Evolutionary conservation across 2,329 filamentous ascomycete species (phyloP), one percentile per base, ranked within the genome.

Genomic region (Botryosphaeria dothidea): DNA sequence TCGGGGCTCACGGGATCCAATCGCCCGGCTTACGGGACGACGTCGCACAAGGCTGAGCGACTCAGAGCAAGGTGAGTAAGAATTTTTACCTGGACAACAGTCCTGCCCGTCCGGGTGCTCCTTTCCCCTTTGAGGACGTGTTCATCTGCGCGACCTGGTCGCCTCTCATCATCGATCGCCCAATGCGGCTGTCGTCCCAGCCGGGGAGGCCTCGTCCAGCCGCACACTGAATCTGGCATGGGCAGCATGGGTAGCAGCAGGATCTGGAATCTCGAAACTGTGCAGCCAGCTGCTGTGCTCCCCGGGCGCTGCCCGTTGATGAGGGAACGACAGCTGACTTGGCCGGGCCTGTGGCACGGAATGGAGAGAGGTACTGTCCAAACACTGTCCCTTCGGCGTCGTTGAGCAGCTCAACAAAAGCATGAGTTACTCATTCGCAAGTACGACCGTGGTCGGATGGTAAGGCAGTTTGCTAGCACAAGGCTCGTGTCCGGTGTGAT

Each of bases 1-100:
- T 60, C 56, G 56, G 56, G 56, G 56, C 56, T 60, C 56, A 45
- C 56, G 56, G 56, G 41, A 60, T 60, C 58, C 58, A 62, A 62
- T 62, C 58, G 58, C 58, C 58, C 21, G 58, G 58, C 58, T 62
- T 62, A 45, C 58, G 58, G 58, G 58, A 49, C 58, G 43, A 36
- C 43, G 58, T 62, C 31, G 29, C 58, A 62, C 58, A 62, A 27
- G 43, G 58, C 58, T 60, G 56, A 60, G 56, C 56, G 56, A 60
- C 56, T 60, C 56, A 46, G 27, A n/a, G 56, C 56, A 46, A 45
- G 56, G 56, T 46, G 38, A 46, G 56, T 25, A 31, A 60, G 46
- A 60, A 17, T 56, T 57, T 34, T 23, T 45, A 60, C 56, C 41
- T 31, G 38, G 56, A 29, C 41, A n/a, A 13, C 56, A 38, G 27